Evolutionary conservation across 2,329 filamentous ascomycete genomes (phyloP).

Genomic region (Talaromyces rugulosus): DNA sequence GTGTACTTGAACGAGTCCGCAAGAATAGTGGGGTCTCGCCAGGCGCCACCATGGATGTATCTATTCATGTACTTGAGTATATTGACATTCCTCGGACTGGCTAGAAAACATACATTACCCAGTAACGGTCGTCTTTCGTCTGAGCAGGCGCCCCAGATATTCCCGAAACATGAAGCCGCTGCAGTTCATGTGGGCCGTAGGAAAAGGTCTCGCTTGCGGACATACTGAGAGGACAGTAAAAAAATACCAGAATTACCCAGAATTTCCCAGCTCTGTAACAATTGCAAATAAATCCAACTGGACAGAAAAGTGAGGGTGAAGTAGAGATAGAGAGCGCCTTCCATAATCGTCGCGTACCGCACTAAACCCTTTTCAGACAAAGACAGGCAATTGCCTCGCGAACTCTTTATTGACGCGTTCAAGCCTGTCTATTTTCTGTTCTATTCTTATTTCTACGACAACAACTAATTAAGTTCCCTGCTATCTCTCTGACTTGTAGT

Average conservation of each 20-base stretch:
- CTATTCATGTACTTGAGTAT: constrained; percentile 17
- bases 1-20: constrained; percentile 33
- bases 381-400: neutral
- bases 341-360: neutral
- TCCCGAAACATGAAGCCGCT: constrained; percentile 29
- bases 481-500: neutral
- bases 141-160: constrained; percentile 13
- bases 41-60: constrained; percentile 48
- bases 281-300: neutral
- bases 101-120: constrained; percentile 34
- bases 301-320: neutral
- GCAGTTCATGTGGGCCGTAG: constrained; percentile 27
- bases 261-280: neutral
- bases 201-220: constrained; percentile 7
- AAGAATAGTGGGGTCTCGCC: constrained; percentile 43
- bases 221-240: neutral
- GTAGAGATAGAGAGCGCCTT: neutral
- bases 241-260: neutral
- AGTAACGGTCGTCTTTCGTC: constrained; percentile 22
- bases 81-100: neutral
- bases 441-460: neutral
- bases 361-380: neutral
- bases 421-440: neutral
- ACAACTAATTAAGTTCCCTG: neutral
- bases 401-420: neutral